A percentile compares a stretch with the other conserved stretches of the same genome.
Evolutionary conservation across 2,329 filamentous ascomycete species (phyloP).

Genomic region (Trichoderma sp.): DNA sequence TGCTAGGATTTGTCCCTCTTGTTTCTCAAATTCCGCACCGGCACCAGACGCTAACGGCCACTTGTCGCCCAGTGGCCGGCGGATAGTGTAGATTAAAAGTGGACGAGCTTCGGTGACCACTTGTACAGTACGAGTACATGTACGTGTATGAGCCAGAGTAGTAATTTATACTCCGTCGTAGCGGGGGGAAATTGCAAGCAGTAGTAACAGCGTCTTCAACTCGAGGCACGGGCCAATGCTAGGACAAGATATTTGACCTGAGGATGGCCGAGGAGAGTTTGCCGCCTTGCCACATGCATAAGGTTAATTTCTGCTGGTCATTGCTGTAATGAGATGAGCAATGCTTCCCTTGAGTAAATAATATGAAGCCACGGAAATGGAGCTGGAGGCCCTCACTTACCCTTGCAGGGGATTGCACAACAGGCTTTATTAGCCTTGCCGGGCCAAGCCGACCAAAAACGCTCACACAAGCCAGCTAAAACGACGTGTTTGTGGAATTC

Average conservation of each 20-base stretch:
- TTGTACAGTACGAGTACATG: not conserved
- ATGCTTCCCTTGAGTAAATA: not conserved
- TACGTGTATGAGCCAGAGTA: not conserved
- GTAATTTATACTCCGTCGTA: not conserved
- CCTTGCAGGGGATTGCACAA: not conserved
- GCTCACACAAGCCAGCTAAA: not conserved
- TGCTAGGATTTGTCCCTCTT: not conserved
- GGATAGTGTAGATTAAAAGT: constrained; percentile 7
- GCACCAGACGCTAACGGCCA: constrained; percentile 1
- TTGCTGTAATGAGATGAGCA: not conserved
- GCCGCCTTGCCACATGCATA: not conserved
- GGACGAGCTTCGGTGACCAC: not conserved
- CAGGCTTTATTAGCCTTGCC: not conserved
- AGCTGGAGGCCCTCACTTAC: not conserved
- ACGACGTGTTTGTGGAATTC: not conserved
- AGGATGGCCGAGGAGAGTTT: not conserved
- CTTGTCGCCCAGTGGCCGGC: not conserved
- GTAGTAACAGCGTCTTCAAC: not conserved
- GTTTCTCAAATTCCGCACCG: not conserved
- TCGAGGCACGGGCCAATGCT: constrained; percentile 6
- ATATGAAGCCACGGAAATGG: not conserved
- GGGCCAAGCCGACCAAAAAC: not conserved
- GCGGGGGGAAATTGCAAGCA: not conserved
- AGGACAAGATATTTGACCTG: not conserved
- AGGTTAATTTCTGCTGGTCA: not conserved